Base-by-base conservation (phyloP, 2,329 filamentous ascomycete genomes). In the Biscogniauxia marginata region DNA sequence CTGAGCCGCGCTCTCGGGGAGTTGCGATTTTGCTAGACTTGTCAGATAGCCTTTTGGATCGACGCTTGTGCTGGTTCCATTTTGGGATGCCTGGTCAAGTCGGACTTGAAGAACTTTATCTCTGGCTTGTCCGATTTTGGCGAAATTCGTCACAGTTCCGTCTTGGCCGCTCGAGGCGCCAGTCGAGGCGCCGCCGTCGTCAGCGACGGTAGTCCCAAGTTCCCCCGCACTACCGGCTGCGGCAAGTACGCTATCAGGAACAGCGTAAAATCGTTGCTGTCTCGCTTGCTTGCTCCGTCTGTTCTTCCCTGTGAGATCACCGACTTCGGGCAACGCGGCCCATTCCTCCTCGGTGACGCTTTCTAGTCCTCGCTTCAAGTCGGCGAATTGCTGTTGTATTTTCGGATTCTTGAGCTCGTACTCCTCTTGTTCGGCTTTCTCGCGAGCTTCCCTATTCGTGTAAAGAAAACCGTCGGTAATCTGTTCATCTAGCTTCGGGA, bases 341-440 rank as follows among this genome's bases (percentile, higher is more conserved):
- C 95, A 99, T 67, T 99, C 93, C 60, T 99, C 93, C 71, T 98
- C 93, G 46, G 90, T 90, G 23, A 99, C 89, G 5, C 87, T 89
- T 44, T 90, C 88, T 39, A 99, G 82, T 4, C 91, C 91, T 68
- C 96, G 85, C 75, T 99, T 99, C 51, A 98, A 78, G 67, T 98
- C 95, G 70, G 93, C 92, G 73, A 99, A 99, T 73, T 99, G 95
- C 65, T 97, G 91, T 70, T 96, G 91, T 52, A 99, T 97, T 76
- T 98, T 99, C 13, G 95, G 95, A 72, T 99, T 98, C 73, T 96
- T 93, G 65, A 89, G 87, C 78, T 99, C 93, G 82, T 96, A 96
- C 69, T 98, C 93, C 71, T 96, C 91, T 73, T 83, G 86, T 79
- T 99, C 93, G 77, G 90, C 84, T 72, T 89, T 81, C 75, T 99